Evolutionary conservation across 768 basidiomycete genomes (phyloP).

Genomic region (Rhodotorula babjevae): DNA sequence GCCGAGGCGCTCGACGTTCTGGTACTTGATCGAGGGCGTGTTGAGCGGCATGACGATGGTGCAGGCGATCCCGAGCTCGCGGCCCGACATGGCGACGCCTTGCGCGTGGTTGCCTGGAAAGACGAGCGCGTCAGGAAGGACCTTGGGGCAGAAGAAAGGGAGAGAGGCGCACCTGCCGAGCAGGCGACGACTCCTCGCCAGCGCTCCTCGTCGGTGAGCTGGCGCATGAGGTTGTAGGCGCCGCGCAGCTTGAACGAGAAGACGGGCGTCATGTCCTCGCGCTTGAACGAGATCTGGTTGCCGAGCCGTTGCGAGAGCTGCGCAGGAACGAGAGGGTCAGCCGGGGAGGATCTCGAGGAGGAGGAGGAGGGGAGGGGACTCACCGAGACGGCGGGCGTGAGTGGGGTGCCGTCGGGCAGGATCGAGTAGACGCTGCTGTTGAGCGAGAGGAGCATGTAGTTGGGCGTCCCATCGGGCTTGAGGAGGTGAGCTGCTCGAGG

Average conservation of each 20-base stretch:
- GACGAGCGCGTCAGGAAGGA: not conserved
- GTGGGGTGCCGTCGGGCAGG: constrained; percentile 57
- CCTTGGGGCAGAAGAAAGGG: too few relatives aligned
- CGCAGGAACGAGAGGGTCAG: not conserved
- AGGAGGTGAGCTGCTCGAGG: constrained; percentile 53
- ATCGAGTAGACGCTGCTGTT: constrained; percentile 88
- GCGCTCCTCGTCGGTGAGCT: constrained; percentile 75
- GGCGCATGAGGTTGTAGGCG: constrained; percentile 97
- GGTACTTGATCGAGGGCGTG: constrained; percentile 92
- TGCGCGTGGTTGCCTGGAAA: constrained; percentile 90
- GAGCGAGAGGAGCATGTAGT: constrained; percentile 81
- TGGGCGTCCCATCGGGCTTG: constrained; percentile 64
- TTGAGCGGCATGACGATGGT: constrained; percentile 98
- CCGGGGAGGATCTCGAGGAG: not conserved
- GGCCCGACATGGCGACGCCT: constrained; percentile 92
- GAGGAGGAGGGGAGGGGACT: not conserved
- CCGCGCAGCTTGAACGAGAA: constrained; percentile 99
- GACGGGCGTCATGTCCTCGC: constrained; percentile 88
- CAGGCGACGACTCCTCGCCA: constrained; percentile 98
- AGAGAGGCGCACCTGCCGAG: constrained; percentile 78
- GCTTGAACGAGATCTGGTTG: constrained; percentile 90
- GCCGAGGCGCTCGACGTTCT: constrained; percentile 88
- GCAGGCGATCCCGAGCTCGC: constrained; percentile 79
- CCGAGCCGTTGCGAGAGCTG: constrained; percentile 83
- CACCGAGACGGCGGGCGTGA: constrained; percentile 31